Conservation (phyloP, 768 basidiomycete genomes). For the Collybia sp. region DNA sequence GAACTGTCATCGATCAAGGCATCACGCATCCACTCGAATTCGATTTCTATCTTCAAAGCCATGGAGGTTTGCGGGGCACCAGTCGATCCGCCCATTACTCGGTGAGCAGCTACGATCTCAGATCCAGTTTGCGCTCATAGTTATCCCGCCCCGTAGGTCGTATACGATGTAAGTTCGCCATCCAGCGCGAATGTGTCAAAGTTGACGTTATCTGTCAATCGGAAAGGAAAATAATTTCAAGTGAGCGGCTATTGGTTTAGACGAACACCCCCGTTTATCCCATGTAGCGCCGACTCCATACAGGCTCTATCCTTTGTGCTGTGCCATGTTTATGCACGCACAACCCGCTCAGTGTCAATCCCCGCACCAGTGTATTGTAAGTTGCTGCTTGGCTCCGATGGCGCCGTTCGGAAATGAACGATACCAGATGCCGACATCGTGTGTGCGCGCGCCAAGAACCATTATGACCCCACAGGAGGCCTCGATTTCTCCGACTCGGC, state of each 20-base stretch:
- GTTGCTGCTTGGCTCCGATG: constrained; percentile 12
- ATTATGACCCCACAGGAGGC: constrained; percentile 49
- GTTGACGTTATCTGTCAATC: neutral
- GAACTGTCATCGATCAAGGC: constrained; percentile 71
- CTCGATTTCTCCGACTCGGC: constrained; percentile 36
- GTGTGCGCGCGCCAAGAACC: constrained; percentile 58
- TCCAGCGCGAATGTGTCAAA: neutral
- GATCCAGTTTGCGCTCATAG: neutral
- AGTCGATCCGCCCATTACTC: constrained; percentile 48
- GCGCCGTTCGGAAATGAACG: neutral
- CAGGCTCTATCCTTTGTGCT: constrained; percentile 69
- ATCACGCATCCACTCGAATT: constrained; percentile 69
- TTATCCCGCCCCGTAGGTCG: constrained; percentile 20
- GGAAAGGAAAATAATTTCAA: constrained; percentile 53
- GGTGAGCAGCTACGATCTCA: constrained; percentile 22
- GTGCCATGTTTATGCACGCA: constrained; percentile 76
- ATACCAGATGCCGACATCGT: constrained; percentile 71
- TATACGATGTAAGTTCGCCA: constrained; percentile 32
- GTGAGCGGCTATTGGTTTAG: constrained; percentile 24
- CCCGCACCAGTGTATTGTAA: constrained; percentile 83
- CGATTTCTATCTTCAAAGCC: constrained; percentile 77
- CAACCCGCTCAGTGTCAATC: constrained; percentile 82
- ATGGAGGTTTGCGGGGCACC: constrained; percentile 74
- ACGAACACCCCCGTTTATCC: neutral
- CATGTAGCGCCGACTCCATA: constrained; percentile 53